Conservation (phyloP, 768 basidiomycete species). For the Kwoniella newhampshirensis region DNA sequence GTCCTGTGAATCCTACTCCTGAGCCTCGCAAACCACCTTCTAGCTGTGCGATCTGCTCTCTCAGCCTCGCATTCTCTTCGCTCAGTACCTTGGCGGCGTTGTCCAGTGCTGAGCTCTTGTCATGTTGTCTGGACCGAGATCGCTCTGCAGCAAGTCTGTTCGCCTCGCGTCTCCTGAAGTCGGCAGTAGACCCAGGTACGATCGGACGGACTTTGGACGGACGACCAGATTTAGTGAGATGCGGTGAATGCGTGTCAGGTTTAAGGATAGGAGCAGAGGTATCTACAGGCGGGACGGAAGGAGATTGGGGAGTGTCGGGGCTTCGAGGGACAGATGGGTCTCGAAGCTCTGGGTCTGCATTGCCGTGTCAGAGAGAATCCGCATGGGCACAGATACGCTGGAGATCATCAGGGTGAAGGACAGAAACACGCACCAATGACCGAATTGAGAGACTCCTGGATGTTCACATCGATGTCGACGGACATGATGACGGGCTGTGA, state of each 20-base stretch:
- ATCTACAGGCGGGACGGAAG: not conserved
- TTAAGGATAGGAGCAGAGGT: not conserved
- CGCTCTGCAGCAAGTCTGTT: conserved; percentile 52
- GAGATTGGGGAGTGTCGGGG: not conserved
- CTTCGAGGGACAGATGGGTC: not conserved
- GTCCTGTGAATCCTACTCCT: no score
- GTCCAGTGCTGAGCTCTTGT: conserved; percentile 36
- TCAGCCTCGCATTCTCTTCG: conserved; percentile 41
- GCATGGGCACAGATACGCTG: not conserved
- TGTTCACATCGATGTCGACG: conserved; percentile 3
- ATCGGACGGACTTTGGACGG: conserved; percentile 1
- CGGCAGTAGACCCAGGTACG: conserved; percentile 27
- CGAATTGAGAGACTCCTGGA: conserved; percentile 11
- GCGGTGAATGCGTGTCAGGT: not conserved
- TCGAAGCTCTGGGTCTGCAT: not conserved
- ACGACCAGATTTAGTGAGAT: not conserved
- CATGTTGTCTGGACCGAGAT: conserved; percentile 33
- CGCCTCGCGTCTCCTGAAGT: conserved; percentile 47
- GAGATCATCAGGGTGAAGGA: no score
- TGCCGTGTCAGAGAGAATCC: not conserved
- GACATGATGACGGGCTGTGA: no score
- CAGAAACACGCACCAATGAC: conserved; percentile 7
- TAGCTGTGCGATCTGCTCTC: conserved; percentile 29
- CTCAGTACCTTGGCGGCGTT: conserved; percentile 27
- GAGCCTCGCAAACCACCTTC: conserved; percentile 7